Evolutionary conservation across 1,284 basidiomycete genomes (phyloP).

Genomic region (Acaromyces ingoldii): DNA sequence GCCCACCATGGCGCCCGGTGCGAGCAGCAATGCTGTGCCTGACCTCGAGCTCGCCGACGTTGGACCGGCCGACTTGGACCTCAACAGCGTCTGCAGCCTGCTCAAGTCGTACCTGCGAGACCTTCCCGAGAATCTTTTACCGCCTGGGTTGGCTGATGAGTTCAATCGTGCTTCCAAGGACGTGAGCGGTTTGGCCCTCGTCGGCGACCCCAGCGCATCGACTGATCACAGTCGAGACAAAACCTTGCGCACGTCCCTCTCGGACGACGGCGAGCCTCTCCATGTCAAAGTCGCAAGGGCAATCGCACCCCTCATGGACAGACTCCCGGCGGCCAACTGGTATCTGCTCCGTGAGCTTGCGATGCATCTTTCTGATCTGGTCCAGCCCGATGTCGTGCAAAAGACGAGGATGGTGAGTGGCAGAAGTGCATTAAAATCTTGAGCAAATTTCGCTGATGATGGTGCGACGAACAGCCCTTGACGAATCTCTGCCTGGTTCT

Average conservation of each 20-base stretch:
- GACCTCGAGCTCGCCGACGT: constrained; percentile 37
- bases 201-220: neutral
- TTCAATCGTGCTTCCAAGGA: constrained; percentile 19
- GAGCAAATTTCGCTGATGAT: neutral
- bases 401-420: constrained; percentile 39
- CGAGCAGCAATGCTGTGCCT: neutral
- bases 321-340: constrained; percentile 36
- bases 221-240: neutral
- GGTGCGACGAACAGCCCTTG: constrained; percentile 15
- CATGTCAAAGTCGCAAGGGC: neutral
- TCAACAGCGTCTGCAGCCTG: constrained; percentile 47
- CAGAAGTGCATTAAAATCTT: neutral
- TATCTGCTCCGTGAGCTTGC: constrained; percentile 44
- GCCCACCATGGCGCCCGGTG: constrained; percentile 4
- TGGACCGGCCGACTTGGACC: constrained; percentile 43
- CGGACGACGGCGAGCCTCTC: neutral
- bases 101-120: constrained; percentile 46
- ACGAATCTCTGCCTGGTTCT: constrained; percentile 43
- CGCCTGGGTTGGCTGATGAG: constrained; percentile 7
- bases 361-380: constrained; percentile 29
- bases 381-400: constrained; percentile 17
- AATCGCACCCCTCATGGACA: constrained; percentile 22
- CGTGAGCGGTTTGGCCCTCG: constrained; percentile 1
- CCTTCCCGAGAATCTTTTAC: constrained; percentile 34
- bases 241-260: neutral